These are phyloP conservation scores for Glonium stellatum DNA, from an alignment of 495 filamentous ascomycete species.

Conservation along the genomic window DNA sequence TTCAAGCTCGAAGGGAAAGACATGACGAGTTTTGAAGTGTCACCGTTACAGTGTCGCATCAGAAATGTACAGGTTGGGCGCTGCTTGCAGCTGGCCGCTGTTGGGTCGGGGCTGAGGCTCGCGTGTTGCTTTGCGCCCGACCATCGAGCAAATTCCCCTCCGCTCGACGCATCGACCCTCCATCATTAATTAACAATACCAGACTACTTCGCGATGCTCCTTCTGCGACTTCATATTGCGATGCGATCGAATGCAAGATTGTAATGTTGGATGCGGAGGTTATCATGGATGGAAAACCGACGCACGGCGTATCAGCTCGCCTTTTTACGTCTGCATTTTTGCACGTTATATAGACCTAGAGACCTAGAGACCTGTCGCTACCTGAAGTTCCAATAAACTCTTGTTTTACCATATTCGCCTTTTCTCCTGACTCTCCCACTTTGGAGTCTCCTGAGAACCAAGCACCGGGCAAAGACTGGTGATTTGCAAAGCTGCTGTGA, in stretches of 20 bases:
- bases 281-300: not conserved
- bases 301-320: not conserved
- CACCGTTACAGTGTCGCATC: not conserved
- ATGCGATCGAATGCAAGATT: not conserved
- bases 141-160: not conserved
- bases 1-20: too few relatives aligned
- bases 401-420: too few relatives aligned
- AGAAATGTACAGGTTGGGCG: not conserved
- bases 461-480: not conserved
- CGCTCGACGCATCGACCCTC: not conserved
- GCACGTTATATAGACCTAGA: not conserved
- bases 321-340: not conserved
- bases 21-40: not conserved
- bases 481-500: not conserved
- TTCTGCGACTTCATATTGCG: not conserved
- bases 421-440: not conserved
- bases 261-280: not conserved
- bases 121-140: not conserved
- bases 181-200: not conserved
- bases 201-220: not conserved
- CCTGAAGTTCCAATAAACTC: too few relatives aligned
- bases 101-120: not conserved
- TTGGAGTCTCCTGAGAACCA: not conserved
- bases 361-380: not conserved
- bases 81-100: not conserved